Percentiles rank a stretch among this genome's conserved stretches.
These are phyloP conservation scores for Amylostereum areolatum DNA, from an alignment of 1,284 basidiomycete species.

Conservation along the genomic window DNA sequence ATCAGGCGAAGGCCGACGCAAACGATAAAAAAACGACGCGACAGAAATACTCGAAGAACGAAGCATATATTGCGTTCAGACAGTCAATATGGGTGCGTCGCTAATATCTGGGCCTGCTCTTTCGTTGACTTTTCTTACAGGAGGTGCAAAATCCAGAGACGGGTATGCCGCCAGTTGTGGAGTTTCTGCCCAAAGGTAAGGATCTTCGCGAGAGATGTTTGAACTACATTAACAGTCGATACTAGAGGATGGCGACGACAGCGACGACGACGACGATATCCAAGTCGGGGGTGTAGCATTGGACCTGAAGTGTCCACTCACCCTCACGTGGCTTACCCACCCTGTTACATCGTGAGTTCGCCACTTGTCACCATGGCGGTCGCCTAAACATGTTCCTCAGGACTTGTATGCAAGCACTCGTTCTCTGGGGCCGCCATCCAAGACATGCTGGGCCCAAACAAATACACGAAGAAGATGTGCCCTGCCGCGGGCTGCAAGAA, in stretches of 20 bases:
- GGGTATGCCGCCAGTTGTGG: slow-evolving; percentile 72
- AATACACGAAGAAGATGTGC: slow-evolving; percentile 39
- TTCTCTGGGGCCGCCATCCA: slow-evolving; percentile 61
- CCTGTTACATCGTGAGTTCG: slow-evolving; percentile 69
- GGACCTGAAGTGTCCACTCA: slow-evolving; percentile 76
- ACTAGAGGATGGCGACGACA: slow-evolving; percentile 70
- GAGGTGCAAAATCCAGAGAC: slow-evolving; percentile 61
- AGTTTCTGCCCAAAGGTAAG: slow-evolving; percentile 65
- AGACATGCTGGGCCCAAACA: slow-evolving; percentile 39
- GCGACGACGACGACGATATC: slow-evolving; percentile 75
- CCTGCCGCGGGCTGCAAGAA: slow-evolving; percentile 68
- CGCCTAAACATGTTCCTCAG: slow-evolving; percentile 28
- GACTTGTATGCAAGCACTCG: slow-evolving; percentile 58
- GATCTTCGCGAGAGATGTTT: too few relatives aligned
- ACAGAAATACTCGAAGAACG: slow-evolving; percentile 66
- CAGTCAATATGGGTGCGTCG: slow-evolving; percentile 59
- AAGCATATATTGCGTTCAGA: slow-evolving; percentile 60
- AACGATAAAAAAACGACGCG: slow-evolving; percentile 59
- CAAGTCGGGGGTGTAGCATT: slow-evolving; percentile 80
- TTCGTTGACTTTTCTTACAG: slow-evolving; percentile 27
- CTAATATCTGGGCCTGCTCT: slow-evolving; percentile 1
- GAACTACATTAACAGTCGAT: background rate
- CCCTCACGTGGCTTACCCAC: slow-evolving; percentile 55
- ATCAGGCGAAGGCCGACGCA: slow-evolving; percentile 34
- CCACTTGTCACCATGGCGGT: background rate